Conservation (phyloP, 768 basidiomycete species). For the Exidia glandulosa region DNA sequence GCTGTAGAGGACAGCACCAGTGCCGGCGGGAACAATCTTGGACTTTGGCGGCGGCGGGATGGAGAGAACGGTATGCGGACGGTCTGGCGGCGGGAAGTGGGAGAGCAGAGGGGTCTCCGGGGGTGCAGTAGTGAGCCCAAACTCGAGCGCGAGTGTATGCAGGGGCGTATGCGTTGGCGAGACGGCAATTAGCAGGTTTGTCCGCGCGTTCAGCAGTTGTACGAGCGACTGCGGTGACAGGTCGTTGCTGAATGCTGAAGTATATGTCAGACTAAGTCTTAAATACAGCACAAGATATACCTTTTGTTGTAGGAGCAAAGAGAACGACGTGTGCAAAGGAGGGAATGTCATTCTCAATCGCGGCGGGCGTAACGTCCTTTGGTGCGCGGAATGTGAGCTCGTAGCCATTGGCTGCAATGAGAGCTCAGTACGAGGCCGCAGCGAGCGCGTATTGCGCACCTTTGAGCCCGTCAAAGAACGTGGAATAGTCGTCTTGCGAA, state of each 20-base stretch:
- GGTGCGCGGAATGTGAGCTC: conserved; percentile 79
- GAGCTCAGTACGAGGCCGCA: background rate
- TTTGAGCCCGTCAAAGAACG: conserved; percentile 72
- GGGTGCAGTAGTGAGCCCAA: conserved; percentile 80
- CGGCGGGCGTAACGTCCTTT: conserved; percentile 54
- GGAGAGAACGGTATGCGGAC: conserved; percentile 30
- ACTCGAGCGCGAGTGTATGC: conserved; percentile 76
- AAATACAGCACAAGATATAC: conserved; percentile 30
- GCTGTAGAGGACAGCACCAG: conserved; percentile 63
- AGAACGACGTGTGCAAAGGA: conserved; percentile 79
- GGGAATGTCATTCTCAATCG: conserved; percentile 61
- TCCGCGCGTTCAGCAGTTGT: conserved; percentile 50
- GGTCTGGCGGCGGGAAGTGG: conserved; percentile 70
- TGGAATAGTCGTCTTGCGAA: conserved; percentile 58
- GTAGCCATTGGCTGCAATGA: conserved; percentile 62
- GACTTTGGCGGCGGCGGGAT: conserved; percentile 42
- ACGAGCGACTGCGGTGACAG: conserved; percentile 76
- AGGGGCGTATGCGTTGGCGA: conserved; percentile 66
- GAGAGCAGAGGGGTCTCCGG: conserved; percentile 76
- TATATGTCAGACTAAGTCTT: background rate
- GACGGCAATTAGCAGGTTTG: conserved; percentile 78
- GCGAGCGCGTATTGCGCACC: conserved; percentile 31
- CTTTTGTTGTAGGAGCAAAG: conserved; percentile 76
- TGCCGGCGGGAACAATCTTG: conserved; percentile 37
- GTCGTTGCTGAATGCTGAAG: conserved; percentile 55